Evolutionary conservation across 1,284 basidiomycete genomes (phyloP), one percentile per base, ranked within the genome.

Genomic region (Leccinum glutinopallens): DNA sequence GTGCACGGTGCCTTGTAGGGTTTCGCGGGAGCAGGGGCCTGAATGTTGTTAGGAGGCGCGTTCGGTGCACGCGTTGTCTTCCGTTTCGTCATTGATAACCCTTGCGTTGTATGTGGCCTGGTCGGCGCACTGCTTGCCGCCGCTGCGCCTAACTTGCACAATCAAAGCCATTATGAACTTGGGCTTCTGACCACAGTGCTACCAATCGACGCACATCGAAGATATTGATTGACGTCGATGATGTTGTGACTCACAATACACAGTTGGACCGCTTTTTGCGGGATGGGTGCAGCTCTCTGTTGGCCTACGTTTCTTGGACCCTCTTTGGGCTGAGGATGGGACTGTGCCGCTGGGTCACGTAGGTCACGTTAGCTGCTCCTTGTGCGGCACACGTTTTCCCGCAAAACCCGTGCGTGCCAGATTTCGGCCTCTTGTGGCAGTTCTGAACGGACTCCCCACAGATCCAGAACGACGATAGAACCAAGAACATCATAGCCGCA

Each of bases 311-410:
- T 72, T 58, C 62, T 61, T 65, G 64, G 59, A 33, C 39, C 63
- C 41, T 55, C 58, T 59, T 63, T 75, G 12, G 49, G 49, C 39
- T 70, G 62, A 4, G 62, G 22, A 13, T 70, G 70, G 29, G 66
- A 33, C 29, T 29, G 62, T 70, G 33, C 58, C 29, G 29, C 29
- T 74, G 19, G 58, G 29, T n/a, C 37, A 56, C 22, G 61, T 59
- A 59, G 65, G 58, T 35, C 29, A 32, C 29, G 29, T 64, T 65
- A 25, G 66, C 57, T 5, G 66, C 66, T 39, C 81, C 85, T 71
- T 84, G 81, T 37, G 75, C 72, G 10, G 85, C 85, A 70, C 87
- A 88, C 25, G 83, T 86, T 76, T 84, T 87, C 41, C 85, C 83
- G 68, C 87, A 88, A 67, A 82, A 88, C 13, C 78, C 76, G 72